A percentile compares a stretch with the other conserved stretches of the same genome.
phyloP scores from a whole-genome alignment of 164 flowering plant genomes.

The Berberis vulgaris region DNA sequence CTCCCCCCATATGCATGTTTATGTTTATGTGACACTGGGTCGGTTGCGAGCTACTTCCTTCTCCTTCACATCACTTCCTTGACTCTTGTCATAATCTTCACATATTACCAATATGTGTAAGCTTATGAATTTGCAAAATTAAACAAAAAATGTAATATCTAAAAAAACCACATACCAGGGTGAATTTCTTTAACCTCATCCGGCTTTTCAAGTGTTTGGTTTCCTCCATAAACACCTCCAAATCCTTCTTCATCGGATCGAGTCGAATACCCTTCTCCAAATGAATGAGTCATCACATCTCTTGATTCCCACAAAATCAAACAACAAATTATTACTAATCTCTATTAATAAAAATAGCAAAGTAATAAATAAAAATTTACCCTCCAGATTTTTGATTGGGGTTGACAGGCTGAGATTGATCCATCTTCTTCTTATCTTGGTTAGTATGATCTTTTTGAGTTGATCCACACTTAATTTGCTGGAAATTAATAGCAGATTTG shows the following conservation, averaged over 20 bases:
- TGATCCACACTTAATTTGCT: not conserved
- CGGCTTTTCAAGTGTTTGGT: conserved; percentile 19
- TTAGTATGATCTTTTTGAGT: not conserved
- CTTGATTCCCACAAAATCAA: conserved; percentile 9
- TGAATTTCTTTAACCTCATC: conserved; percentile 6
- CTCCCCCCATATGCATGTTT: no score
- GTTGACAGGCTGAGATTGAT: not conserved
- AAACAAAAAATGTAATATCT: not conserved
- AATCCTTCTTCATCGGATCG: conserved; percentile 92
- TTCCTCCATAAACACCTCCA: conserved; percentile 65
- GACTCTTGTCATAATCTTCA: conserved; percentile 38
- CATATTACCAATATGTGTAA: not conserved
- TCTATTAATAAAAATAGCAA: not conserved
- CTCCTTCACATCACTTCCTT: conserved; percentile 55
- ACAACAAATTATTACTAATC: not conserved
- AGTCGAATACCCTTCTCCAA: conserved; percentile 76
- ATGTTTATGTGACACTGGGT: not conserved
- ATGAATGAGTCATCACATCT: conserved; percentile 64
- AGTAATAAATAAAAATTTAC: not conserved
- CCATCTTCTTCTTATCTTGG: not conserved
- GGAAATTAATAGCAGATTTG: not conserved
- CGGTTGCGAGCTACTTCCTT: conserved; percentile 50
- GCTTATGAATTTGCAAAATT: not conserved
- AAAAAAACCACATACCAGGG: conserved; percentile 18
- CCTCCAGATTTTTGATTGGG: not conserved